Conservation (phyloP, 257 asterid species). For the Haberlea rhodopensis region DNA sequence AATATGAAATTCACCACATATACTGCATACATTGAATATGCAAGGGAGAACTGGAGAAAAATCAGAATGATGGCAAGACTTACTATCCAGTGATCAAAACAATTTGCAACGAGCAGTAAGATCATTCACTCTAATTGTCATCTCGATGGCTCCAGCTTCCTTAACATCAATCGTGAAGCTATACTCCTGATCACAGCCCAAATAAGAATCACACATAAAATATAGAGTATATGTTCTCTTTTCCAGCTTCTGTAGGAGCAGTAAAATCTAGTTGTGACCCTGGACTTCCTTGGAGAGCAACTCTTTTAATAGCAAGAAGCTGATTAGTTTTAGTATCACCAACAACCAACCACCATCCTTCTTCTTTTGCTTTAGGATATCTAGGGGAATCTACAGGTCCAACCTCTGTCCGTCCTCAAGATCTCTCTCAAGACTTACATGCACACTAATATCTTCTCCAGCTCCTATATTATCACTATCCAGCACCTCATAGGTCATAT, state of each 20-base stretch:
- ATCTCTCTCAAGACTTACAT: slow-evolving; percentile 7
- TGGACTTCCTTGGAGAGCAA: slow-evolving; percentile 8
- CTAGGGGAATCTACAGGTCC: slow-evolving; percentile 17
- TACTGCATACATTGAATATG: too few species aligned
- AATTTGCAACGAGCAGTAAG: neutral
- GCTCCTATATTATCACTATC: neutral
- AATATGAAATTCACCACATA: too few species aligned
- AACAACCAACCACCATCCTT: slow-evolving; percentile 19
- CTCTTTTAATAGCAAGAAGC: slow-evolving; percentile 8
- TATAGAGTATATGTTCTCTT: slow-evolving; percentile 2
- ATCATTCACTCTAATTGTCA: neutral
- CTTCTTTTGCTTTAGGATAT: slow-evolving; percentile 11
- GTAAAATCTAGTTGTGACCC: slow-evolving; percentile 10
- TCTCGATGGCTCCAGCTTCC: neutral
- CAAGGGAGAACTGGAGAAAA: too few species aligned
- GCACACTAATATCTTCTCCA: neutral
- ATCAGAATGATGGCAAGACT: too few species aligned
- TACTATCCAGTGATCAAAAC: too few species aligned
- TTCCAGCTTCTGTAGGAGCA: slow-evolving; percentile 4
- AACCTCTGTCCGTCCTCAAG: slow-evolving; percentile 14
- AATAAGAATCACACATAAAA: slow-evolving; percentile 15
- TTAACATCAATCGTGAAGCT: slow-evolving; percentile 10
- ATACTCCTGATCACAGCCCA: slow-evolving; percentile 17
- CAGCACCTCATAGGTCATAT: slow-evolving; percentile 2
- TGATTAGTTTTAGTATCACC: slow-evolving; percentile 13